phyloP scores from a whole-genome alignment of 805 yeast genomes.

The Kluyveromyces starmeri region DNA sequence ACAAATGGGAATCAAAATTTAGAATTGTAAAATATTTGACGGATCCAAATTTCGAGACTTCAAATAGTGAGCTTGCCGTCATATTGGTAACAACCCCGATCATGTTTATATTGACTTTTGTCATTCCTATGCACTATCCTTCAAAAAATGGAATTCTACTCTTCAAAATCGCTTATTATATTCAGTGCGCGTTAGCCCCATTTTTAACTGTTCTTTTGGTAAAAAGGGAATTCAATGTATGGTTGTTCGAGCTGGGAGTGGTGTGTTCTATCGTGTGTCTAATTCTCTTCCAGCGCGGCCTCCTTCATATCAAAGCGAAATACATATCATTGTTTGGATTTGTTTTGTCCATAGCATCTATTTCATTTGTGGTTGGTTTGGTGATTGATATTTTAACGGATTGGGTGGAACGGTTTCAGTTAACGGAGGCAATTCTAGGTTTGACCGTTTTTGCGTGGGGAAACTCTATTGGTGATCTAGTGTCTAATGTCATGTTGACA shows the following conservation, averaged over 20 bases:
- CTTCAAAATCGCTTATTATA: conserved; percentile 1
- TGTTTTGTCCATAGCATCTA: conserved; percentile 53
- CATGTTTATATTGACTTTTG: conserved; percentile 10
- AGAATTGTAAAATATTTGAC: conserved; percentile 9
- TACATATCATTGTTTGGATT: conserved; percentile 48
- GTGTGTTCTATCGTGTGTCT: background rate
- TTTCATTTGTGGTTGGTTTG: conserved; percentile 34
- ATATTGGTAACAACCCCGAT: conserved; percentile 20
- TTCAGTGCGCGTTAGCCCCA: conserved; percentile 4
- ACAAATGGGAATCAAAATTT: conserved; percentile 9
- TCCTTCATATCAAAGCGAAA: background rate
- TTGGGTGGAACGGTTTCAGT: conserved; percentile 46
- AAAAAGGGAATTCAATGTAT: background rate
- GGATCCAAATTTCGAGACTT: conserved; percentile 6
- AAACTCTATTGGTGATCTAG: conserved; percentile 83
- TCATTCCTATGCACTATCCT: conserved; percentile 13
- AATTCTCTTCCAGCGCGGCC: background rate
- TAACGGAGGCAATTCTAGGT: conserved; percentile 78
- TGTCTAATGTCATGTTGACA: conserved; percentile 75
- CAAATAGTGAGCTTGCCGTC: conserved; percentile 13
- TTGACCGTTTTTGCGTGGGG: conserved; percentile 87
- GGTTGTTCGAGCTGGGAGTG: background rate
- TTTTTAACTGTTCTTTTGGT: background rate
- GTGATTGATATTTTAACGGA: conserved; percentile 57
- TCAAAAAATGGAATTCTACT: background rate